Evolutionary conservation across 805 yeast genomes (phyloP), one percentile per base, ranked within the genome.

Genomic region (Saccharomyces eubayanus): DNA sequence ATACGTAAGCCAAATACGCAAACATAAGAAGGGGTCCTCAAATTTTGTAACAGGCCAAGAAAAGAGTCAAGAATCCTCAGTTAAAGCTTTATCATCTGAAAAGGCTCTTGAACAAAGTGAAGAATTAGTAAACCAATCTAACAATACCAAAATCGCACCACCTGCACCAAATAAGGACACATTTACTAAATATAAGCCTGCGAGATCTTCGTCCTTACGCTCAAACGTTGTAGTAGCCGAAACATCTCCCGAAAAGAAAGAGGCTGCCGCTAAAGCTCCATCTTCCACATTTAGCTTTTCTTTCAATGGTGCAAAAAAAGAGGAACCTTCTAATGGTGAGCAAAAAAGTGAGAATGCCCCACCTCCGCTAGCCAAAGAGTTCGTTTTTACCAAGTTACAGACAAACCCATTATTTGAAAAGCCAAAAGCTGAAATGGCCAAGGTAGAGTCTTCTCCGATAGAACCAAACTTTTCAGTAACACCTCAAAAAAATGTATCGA

Each of bases 161-260:
- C 10, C 51, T 10, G 21, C 30, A 16, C 28, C 51, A 20, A 50
- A 41, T 20, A 31, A 36, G 12, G 43, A 36, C 16, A 16, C 58
- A 4, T 58, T 62, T 40, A 61, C 62, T 20, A 66, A 68, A 55
- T 70, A 72, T 54, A 71, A 71, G 52, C 77, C 77, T 6, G 55
- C 52, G 21, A 69, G 68, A 51, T 69, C 77, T 1, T 72, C 77
- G 0, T 71, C 75, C 0, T 55, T 74, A 48, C 65, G 76, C 14
- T 58, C 67, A 0, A 69, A 65, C 51, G 64, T 70, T 2, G 62
- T 70, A 5, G 56, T 64, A 0, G 60, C 66, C 3, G 57, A 59
- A 2, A 53, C 12, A 16, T 51, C 59, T 9, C 59, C 61, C 16
- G 55, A 53, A 21, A 56, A 52, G 28, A 46, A 40, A n/a, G 47